These are phyloP conservation scores for Geopyxis carbonaria DNA, from an alignment of 495 filamentous ascomycete species.

Conservation along the genomic window DNA sequence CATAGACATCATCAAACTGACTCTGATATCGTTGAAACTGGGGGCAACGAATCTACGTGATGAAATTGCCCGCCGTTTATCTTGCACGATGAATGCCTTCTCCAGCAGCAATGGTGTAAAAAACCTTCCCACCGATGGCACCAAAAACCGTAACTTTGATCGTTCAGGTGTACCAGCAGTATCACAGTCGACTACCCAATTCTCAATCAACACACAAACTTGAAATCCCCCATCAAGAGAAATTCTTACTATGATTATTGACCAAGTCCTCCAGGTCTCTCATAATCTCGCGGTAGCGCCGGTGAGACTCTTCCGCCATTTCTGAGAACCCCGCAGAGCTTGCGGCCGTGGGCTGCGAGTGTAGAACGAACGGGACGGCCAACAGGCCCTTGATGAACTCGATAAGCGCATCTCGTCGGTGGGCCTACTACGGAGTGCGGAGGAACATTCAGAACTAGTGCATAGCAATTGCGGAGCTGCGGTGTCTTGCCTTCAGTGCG, in stretches of 20 bases:
- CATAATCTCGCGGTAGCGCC: slow-evolving; percentile 88
- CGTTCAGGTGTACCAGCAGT: slow-evolving; percentile 41
- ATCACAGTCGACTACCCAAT: slow-evolving; percentile 49
- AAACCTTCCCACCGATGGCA: slow-evolving; percentile 76
- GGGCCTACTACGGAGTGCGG: slow-evolving; percentile 12
- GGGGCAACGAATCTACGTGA: slow-evolving; percentile 86
- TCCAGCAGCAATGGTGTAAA: slow-evolving; percentile 75
- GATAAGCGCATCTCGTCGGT: slow-evolving; percentile 26
- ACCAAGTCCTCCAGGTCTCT: slow-evolving; percentile 82
- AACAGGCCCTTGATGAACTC: slow-evolving; percentile 67
- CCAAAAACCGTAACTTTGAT: slow-evolving; percentile 84
- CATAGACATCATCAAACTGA: not conserved
- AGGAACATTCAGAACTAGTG: slow-evolving; percentile 4
- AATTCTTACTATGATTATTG: slow-evolving; percentile 62
- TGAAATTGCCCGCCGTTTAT: slow-evolving; percentile 67
- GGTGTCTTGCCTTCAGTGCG: slow-evolving; percentile 21
- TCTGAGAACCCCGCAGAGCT: slow-evolving; percentile 41
- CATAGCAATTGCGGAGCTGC: not conserved
- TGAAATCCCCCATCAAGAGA: too few species aligned
- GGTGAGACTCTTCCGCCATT: slow-evolving; percentile 49
- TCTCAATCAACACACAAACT: slow-evolving; percentile 6
- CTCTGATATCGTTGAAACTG: slow-evolving; percentile 88
- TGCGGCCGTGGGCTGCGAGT: slow-evolving; percentile 75
- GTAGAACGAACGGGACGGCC: slow-evolving; percentile 90
- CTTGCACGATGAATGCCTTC: slow-evolving; percentile 82